These are phyloP conservation scores for Plectosphaerella plurivora DNA, from an alignment of 2,329 filamentous ascomycete genomes.

Conservation along the genomic window DNA sequence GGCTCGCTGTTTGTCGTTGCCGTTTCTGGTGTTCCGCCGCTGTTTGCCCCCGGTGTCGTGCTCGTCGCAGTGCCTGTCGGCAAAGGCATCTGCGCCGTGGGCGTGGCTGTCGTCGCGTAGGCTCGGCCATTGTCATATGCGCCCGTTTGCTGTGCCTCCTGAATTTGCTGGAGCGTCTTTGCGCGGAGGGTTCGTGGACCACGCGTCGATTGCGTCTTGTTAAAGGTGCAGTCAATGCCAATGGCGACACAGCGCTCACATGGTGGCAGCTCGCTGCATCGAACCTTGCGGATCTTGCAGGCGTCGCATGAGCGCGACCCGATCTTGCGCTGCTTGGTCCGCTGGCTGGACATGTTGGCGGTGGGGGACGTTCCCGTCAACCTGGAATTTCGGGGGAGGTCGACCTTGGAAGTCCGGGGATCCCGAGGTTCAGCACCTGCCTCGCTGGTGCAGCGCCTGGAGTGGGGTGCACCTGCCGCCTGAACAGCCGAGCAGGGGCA, in stretches of 20 bases:
- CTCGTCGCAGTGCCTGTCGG: background rate
- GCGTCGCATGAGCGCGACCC: constrained; percentile 42
- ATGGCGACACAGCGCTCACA: constrained; percentile 39
- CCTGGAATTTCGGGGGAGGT: too few relatives aligned
- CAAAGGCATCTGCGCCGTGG: constrained; percentile 5
- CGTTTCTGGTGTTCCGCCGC: background rate
- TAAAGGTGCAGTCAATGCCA: constrained; percentile 46
- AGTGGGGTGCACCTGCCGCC: too few relatives aligned
- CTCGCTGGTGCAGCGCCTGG: too few relatives aligned
- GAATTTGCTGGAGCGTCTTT: constrained; percentile 39
- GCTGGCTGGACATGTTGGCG: constrained; percentile 10
- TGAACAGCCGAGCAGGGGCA: too few relatives aligned
- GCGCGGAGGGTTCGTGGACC: constrained; percentile 41
- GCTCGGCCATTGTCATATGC: too few relatives aligned
- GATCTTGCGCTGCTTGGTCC: constrained; percentile 19
- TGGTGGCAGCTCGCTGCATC: constrained; percentile 41
- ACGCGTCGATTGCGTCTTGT: constrained; percentile 34
- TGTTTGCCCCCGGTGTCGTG: background rate
- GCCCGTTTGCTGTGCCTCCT: constrained; percentile 17
- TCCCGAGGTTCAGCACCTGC: too few relatives aligned
- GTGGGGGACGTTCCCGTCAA: background rate
- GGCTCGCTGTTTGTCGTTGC: background rate
- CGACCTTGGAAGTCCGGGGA: background rate
- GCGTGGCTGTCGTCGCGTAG: background rate
- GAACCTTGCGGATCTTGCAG: constrained; percentile 49